A percentile compares a stretch with the other conserved stretches of the same genome.
phyloP scores from a whole-genome alignment of 108 stramenopile genomes.

The Cyclotella distinguenda region DNA sequence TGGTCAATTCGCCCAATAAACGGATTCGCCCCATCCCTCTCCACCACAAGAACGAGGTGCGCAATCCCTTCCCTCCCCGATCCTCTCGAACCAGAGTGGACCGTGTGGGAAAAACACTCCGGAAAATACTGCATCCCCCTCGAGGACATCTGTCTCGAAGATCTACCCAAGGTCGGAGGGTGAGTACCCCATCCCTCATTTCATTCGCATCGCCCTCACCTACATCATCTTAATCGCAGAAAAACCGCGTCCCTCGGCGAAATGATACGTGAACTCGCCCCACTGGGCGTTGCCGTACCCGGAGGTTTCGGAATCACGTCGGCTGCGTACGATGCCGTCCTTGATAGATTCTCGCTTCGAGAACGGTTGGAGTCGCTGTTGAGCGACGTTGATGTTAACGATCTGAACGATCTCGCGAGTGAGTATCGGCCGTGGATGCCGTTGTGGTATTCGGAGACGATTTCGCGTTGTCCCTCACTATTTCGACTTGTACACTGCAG shows the following conservation, averaged over 20 bases:
- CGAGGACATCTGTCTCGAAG: constrained; percentile 28
- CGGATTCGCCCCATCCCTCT: neutral
- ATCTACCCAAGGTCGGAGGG: constrained; percentile 48
- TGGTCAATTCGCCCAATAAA: no score
- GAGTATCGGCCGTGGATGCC: neutral
- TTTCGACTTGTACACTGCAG: neutral
- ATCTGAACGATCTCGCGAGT: constrained; percentile 41
- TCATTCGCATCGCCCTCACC: neutral
- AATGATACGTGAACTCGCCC: constrained; percentile 42
- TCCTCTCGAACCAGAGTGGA: neutral
- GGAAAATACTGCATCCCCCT: constrained; percentile 39
- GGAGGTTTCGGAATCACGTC: constrained; percentile 36
- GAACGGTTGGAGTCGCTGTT: constrained; percentile 33
- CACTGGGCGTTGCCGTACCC: constrained; percentile 35
- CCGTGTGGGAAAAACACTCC: neutral
- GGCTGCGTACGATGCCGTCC: constrained; percentile 31
- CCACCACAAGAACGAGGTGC: neutral
- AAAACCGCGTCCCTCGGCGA: constrained; percentile 50
- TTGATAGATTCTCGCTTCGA: constrained; percentile 33
- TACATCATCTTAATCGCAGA: neutral
- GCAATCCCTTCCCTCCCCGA: neutral
- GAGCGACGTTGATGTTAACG: constrained; percentile 26
- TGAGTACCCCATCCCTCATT: neutral
- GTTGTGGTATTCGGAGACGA: neutral
- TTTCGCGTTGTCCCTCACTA: no score